A percentile compares a stretch with the other conserved stretches of the same genome.
Conservation (phyloP, 257 asterid genomes). For the Lycium barbarum region DNA sequence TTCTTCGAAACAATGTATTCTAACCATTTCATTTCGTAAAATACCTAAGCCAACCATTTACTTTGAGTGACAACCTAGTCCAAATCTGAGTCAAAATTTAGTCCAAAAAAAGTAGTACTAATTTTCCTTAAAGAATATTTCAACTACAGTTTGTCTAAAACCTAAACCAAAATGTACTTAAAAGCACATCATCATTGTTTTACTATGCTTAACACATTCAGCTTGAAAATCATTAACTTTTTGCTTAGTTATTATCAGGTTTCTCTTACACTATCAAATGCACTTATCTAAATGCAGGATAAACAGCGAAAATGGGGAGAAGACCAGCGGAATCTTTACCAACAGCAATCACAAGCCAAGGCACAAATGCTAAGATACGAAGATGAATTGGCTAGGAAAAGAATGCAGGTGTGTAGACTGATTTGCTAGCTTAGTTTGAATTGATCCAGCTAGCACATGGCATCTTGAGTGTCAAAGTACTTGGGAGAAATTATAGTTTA, state of each 20-base stretch:
- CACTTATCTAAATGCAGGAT: slow-evolving; percentile 55
- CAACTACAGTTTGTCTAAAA: too few relatives aligned
- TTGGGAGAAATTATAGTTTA: not conserved
- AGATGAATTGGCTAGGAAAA: slow-evolving; percentile 91
- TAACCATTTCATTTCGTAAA: not conserved
- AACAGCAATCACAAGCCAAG: slow-evolving; percentile 87
- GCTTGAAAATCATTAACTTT: not conserved
- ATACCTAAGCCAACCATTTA: not conserved
- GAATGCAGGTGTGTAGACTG: slow-evolving; percentile 72
- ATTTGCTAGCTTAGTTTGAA: slow-evolving; percentile 28
- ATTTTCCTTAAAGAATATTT: too few relatives aligned
- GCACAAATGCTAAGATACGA: slow-evolving; percentile 93
- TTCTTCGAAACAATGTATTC: not conserved
- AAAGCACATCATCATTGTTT: not conserved
- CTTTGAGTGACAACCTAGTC: not conserved
- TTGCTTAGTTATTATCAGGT: not conserved
- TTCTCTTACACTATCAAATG: not conserved
- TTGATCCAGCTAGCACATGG: not conserved
- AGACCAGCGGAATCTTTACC: slow-evolving; percentile 85
- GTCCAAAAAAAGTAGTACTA: too few relatives aligned
- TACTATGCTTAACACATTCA: not conserved
- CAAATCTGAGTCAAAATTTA: not conserved
- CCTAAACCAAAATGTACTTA: too few relatives aligned
- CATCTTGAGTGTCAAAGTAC: not conserved
- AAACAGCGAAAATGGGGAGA: slow-evolving; percentile 87